Evolutionary conservation across 106 monocot species (phyloP).

Genomic region (Dioscorea dumetorum): DNA sequence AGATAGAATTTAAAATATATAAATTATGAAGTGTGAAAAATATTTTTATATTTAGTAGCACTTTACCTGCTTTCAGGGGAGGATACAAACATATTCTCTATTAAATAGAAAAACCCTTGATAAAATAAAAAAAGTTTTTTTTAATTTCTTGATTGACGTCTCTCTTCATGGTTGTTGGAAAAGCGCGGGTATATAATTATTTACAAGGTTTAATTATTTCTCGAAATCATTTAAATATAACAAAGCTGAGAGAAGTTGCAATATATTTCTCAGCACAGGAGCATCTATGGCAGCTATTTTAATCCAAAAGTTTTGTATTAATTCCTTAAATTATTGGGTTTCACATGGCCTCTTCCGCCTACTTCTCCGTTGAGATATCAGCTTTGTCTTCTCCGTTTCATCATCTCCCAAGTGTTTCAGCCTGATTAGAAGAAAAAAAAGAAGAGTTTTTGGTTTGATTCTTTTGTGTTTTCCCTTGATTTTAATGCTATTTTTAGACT

Average conservation of each 20-base stretch:
- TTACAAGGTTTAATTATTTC: no score
- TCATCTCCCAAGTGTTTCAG: neutral
- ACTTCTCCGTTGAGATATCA: neutral
- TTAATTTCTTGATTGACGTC: no score
- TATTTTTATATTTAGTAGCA: no score
- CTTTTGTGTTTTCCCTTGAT: neutral
- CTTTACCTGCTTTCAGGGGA: no score
- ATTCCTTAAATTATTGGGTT: neutral
- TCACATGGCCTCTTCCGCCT: neutral
- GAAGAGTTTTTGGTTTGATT: neutral
- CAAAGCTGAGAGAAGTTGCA: neutral
- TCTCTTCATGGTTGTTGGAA: no score
- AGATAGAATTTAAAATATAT: no score
- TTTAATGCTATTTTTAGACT: neutral
- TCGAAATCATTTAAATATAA: neutral
- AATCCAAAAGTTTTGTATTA: slow-evolving; percentile 15
- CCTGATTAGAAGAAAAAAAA: neutral
- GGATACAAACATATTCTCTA: no score
- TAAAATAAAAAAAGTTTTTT: no score
- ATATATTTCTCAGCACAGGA: slow-evolving; percentile 18
- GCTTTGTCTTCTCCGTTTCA: neutral
- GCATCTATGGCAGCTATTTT: slow-evolving; percentile 12
- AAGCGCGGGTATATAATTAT: no score
- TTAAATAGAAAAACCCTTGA: no score
- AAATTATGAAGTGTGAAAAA: no score